These are phyloP conservation scores for Saccharomyces kudriavzevii DNA, from an alignment of 805 yeast genomes.

Conservation along the genomic window DNA sequence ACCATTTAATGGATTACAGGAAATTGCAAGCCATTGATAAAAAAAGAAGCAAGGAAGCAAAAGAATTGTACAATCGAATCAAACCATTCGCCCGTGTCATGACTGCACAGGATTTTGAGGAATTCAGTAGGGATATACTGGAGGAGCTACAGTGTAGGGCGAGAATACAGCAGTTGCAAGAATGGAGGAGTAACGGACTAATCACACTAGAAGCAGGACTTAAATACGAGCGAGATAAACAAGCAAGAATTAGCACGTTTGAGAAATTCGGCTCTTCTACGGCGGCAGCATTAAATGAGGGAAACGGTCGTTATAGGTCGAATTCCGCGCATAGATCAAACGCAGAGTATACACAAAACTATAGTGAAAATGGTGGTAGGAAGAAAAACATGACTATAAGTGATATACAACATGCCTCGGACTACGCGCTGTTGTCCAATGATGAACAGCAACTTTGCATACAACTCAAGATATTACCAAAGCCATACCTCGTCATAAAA, in stretches of 20 bases:
- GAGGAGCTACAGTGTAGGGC: constrained; percentile 72
- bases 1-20: constrained; percentile 76
- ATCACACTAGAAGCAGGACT: constrained; percentile 74
- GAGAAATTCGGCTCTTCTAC: constrained; percentile 40
- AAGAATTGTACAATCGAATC: constrained; percentile 65
- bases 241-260: constrained; percentile 52
- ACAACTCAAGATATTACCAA: constrained; percentile 76
- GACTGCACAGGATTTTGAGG: constrained; percentile 73
- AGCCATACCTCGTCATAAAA: constrained; percentile 88
- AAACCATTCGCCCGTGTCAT: constrained; percentile 77
- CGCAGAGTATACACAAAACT: constrained; percentile 21
- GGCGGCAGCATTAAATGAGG: constrained; percentile 18
- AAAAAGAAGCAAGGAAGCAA: constrained; percentile 79
- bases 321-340: constrained; percentile 23
- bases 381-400: constrained; percentile 43
- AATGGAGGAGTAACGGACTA: constrained; percentile 87
- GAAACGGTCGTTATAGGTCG: constrained; percentile 21
- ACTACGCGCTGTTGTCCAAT: constrained; percentile 71
- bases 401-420: constrained; percentile 72
- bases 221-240: constrained; percentile 83
- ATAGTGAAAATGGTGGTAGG: constrained; percentile 27
- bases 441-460: constrained; percentile 85
- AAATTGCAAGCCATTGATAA: constrained; percentile 76
- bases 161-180: constrained; percentile 83
- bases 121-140: constrained; percentile 62